Base-by-base conservation (phyloP, 2,329 filamentous ascomycete genomes). In the Xylaria sp. region DNA sequence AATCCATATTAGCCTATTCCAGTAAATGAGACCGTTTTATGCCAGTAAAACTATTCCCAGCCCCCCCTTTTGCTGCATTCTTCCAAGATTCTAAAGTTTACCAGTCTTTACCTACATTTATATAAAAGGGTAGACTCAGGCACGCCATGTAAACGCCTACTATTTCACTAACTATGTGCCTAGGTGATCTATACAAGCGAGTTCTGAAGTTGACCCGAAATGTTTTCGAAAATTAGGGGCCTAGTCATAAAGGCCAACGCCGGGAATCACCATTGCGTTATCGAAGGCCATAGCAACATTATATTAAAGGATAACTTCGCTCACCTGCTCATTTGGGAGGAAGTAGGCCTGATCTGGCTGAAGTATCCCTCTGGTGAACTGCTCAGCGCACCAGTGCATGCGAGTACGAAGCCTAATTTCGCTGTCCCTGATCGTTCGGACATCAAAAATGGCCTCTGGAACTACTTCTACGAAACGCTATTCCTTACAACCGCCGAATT, bases 281-380 rank as follows among this genome's bases (percentile, higher is more conserved):
- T 82, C 4, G 78, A 80, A 14, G 75, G 74, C 12, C 75, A 81
- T 61, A 42, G 81, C 47, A 55, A 66, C 17, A 9, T 73, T n/a
- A 19, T 54, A 9, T 42, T 72, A 3, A 73, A 73, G n/a, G 78
- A 80, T 11, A 75, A 74, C 3, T 78, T 83, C 54, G 72, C 74
- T 11, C 76, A 79, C 59, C 75, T 81, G 1, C 74, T 84, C 9
- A 82, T 81, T 11, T 78, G 78, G 68, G 82, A 84, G 64, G 62
- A 75, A 19, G 67, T 32, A 21, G 36, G 57, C 19, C 9, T 74
- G 0, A 55, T 75, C n/a, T 74, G 72, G 45, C 39, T 75, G 7
- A 68, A 59, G 8, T 73, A 67, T 59, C 73, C 72, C 1, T 69
- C 68, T 19, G 72, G 69, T 0, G 17, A 61, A 47, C 50, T 48